A percentile compares a stretch with the other conserved stretches of the same genome.
Evolutionary conservation across 1,139 yeast species (phyloP).

Genomic region (Geotrichum klebahnii): DNA sequence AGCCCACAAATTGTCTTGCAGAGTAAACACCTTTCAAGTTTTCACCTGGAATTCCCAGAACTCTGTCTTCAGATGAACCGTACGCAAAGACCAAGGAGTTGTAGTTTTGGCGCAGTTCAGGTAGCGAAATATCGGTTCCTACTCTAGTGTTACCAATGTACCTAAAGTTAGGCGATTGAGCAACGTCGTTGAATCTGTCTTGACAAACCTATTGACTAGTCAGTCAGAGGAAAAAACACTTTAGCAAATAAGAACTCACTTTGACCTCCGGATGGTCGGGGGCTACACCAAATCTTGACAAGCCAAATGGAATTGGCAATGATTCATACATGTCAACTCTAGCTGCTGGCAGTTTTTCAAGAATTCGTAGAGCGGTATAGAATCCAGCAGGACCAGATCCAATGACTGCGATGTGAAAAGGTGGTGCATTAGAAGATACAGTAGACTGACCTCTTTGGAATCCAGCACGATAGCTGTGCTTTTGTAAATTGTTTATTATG

Average conservation of each 20-base stretch:
- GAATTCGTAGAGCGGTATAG: constrained; percentile 74
- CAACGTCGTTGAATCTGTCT: constrained; percentile 68
- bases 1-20: constrained; percentile 84
- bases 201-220: constrained; percentile 45
- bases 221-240: constrained; percentile 1
- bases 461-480: constrained; percentile 1
- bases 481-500: too few relatives aligned
- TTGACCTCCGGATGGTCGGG: constrained; percentile 99
- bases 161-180: constrained; percentile 47
- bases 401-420: constrained; percentile 58
- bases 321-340: constrained; percentile 59
- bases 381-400: constrained; percentile 98
- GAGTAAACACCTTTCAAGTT: constrained; percentile 60
- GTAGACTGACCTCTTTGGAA: neutral
- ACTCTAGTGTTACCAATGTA: constrained; percentile 74
- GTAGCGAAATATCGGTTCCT: constrained; percentile 55
- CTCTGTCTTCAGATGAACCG: constrained; percentile 69
- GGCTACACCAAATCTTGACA: constrained; percentile 93
- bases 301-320: constrained; percentile 86
- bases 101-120: constrained; percentile 51
- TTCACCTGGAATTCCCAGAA: constrained; percentile 58
- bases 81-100: constrained; percentile 76
- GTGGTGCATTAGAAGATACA: constrained; percentile 9
- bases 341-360: constrained; percentile 47
- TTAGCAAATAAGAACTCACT: constrained; percentile 40